These are phyloP conservation scores for Craspedostauros australis DNA, from an alignment of 108 stramenopile genomes.

Conservation along the genomic window DNA sequence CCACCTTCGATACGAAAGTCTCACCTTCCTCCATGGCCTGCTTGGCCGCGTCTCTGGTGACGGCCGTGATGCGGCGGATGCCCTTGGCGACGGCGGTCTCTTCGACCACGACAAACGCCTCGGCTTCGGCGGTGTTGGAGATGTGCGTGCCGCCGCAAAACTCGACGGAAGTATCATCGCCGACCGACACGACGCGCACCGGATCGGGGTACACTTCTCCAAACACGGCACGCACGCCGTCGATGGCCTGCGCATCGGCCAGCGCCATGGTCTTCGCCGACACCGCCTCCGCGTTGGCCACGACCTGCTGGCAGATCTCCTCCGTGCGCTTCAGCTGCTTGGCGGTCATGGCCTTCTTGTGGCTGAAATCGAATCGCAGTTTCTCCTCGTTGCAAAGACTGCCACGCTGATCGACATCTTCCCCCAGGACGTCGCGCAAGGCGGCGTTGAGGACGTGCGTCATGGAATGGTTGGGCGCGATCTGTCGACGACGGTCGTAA, in stretches of 20 bases:
- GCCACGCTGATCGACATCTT: slow-evolving; percentile 82
- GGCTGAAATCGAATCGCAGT: slow-evolving; percentile 96
- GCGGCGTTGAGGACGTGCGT: slow-evolving; percentile 98
- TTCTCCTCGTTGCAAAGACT: slow-evolving; percentile 90
- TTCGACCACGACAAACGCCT: slow-evolving; percentile 88
- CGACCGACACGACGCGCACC: slow-evolving; percentile 90
- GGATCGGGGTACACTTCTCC: slow-evolving; percentile 99
- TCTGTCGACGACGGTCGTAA: slow-evolving; percentile 79
- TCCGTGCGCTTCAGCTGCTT: slow-evolving; percentile 83
- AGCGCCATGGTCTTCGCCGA: slow-evolving; percentile 64
- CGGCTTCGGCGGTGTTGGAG: slow-evolving; percentile 90
- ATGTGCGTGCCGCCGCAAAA: slow-evolving; percentile 99
- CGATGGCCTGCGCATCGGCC: slow-evolving; percentile 78
- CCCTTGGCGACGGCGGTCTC: slow-evolving; percentile 98
- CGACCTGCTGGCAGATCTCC: slow-evolving; percentile 71
- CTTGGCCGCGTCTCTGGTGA: slow-evolving; percentile 81
- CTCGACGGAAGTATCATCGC: slow-evolving; percentile 89
- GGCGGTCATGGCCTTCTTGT: slow-evolving; percentile 80
- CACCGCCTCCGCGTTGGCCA: slow-evolving; percentile 59
- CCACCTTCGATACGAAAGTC: slow-evolving; percentile 41
- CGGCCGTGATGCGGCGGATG: slow-evolving; percentile 93
- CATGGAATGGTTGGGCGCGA: slow-evolving; percentile 99
- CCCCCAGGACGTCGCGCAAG: slow-evolving; percentile 84
- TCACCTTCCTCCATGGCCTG: slow-evolving; percentile 69
- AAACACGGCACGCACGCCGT: slow-evolving; percentile 93